phyloP scores from a whole-genome alignment of 23 red algal species.

The Gracilaria vermiculophylla region DNA sequence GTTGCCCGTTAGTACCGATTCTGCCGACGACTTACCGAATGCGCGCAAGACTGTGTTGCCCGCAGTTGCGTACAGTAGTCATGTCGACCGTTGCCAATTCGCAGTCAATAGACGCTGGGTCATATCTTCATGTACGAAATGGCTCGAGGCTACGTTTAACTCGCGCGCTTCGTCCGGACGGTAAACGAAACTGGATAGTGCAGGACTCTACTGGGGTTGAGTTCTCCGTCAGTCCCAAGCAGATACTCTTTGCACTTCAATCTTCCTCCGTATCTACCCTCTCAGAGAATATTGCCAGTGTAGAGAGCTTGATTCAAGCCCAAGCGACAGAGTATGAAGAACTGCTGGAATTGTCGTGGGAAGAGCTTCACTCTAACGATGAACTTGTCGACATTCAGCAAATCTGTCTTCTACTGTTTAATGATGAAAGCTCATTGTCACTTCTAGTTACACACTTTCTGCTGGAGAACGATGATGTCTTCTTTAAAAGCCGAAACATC shows the following conservation, averaged over 20 bases:
- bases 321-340: slow-evolving; percentile 32
- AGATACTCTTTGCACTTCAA: slow-evolving; percentile 49
- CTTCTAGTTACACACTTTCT: slow-evolving; percentile 55
- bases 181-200: slow-evolving; percentile 75
- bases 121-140: not conserved
- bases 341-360: slow-evolving; percentile 55
- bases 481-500: slow-evolving; percentile 47
- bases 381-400: not conserved
- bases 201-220: slow-evolving; percentile 13
- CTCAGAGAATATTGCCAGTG: not conserved
- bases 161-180: slow-evolving; percentile 41
- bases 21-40: not conserved
- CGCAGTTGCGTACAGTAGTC: not conserved
- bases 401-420: slow-evolving; percentile 30
- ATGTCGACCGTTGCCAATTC: not conserved
- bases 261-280: not conserved
- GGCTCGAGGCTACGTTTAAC: slow-evolving; percentile 25
- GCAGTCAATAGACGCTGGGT: not conserved
- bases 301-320: slow-evolving; percentile 6
- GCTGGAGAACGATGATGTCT: slow-evolving; percentile 28
- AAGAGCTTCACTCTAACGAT: not conserved
- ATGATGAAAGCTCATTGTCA: not conserved
- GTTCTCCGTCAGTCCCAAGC: slow-evolving; percentile 57
- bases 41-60: not conserved
- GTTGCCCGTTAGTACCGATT: not conserved